Evolutionary conservation across 768 basidiomycete species (phyloP).

Genomic region (Candolleomyces aberdarensis): DNA sequence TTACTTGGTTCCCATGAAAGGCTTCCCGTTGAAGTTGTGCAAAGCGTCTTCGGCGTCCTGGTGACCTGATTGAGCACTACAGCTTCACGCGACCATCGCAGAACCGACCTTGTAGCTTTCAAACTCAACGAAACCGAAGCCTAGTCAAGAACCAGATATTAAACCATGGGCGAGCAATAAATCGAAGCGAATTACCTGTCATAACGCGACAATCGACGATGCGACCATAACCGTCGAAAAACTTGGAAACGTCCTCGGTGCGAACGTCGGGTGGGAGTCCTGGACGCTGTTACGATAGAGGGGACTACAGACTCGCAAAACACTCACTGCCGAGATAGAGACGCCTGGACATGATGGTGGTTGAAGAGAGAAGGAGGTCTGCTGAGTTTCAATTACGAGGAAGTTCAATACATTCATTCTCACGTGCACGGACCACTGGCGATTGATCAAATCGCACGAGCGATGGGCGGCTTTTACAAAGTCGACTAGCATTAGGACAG

Average conservation of each 20-base stretch:
- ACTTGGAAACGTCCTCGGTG: constrained; percentile 79
- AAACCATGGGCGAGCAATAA: constrained; percentile 5
- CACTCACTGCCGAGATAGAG: constrained; percentile 81
- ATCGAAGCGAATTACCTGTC: constrained; percentile 60
- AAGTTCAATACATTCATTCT: constrained; percentile 22
- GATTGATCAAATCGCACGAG: not conserved
- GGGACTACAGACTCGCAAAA: not conserved
- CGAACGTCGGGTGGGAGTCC: constrained; percentile 84
- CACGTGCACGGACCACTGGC: constrained; percentile 40
- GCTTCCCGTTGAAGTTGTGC: constrained; percentile 80
- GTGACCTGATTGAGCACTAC: constrained; percentile 11
- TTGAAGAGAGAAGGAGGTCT: constrained; percentile 23
- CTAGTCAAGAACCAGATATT: constrained; percentile 30
- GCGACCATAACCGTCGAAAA: constrained; percentile 88
- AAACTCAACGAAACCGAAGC: constrained; percentile 97
- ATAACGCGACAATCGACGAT: constrained; percentile 92
- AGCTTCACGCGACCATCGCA: not conserved
- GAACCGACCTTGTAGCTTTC: constrained; percentile 69
- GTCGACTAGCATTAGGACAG: not conserved
- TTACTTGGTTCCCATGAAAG: constrained; percentile 86
- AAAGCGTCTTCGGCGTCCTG: constrained; percentile 96
- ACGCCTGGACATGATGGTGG: constrained; percentile 71
- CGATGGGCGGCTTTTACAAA: not conserved
- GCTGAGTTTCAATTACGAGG: constrained; percentile 45
- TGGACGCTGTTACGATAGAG: constrained; percentile 22